phyloP scores from a whole-genome alignment of 371 early-diverging fungal genomes.

The Zopfochytrium polystomum region DNA sequence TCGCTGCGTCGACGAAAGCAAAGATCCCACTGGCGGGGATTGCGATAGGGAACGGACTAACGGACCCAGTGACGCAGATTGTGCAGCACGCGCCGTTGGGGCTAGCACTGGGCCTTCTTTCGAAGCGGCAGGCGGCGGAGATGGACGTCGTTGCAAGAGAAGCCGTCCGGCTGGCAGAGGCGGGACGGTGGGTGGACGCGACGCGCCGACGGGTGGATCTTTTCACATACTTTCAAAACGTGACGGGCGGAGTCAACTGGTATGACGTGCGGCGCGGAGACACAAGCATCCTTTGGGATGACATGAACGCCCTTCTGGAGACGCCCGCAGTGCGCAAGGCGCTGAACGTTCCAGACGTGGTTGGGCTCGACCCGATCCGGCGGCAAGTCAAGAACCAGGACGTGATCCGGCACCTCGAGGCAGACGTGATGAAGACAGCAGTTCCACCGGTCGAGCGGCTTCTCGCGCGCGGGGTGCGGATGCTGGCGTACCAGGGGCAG shows the following conservation, averaged over 20 bases:
- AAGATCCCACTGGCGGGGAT: constrained; percentile 51
- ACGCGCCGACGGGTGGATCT: constrained; percentile 40
- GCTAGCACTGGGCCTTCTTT: constrained; percentile 54
- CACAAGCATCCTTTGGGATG: constrained; percentile 50
- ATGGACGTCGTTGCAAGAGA: constrained; percentile 38
- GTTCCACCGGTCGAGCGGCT: too few relatives aligned
- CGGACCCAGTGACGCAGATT: constrained; percentile 57
- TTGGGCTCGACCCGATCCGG: too few relatives aligned
- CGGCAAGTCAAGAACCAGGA: too few relatives aligned
- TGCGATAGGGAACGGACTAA: constrained; percentile 56
- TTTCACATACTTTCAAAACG: constrained; percentile 56
- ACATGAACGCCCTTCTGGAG: constrained; percentile 54
- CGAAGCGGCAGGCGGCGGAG: constrained; percentile 36
- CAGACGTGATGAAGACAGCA: too few relatives aligned
- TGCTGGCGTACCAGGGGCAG: constrained; percentile 55
- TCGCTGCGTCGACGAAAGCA: too few relatives aligned
- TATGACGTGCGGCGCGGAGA: constrained; percentile 64
- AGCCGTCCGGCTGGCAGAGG: constrained; percentile 37
- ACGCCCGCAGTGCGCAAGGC: constrained; percentile 45
- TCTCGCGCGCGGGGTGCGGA: too few relatives aligned
- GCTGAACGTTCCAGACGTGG: constrained; percentile 54
- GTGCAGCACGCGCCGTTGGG: constrained; percentile 56
- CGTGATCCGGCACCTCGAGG: too few relatives aligned
- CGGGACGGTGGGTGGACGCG: constrained; percentile 46
- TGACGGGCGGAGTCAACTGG: constrained; percentile 60